phyloP scores from a whole-genome alignment of 768 basidiomycete species.

The Pleurotus giganteus region DNA sequence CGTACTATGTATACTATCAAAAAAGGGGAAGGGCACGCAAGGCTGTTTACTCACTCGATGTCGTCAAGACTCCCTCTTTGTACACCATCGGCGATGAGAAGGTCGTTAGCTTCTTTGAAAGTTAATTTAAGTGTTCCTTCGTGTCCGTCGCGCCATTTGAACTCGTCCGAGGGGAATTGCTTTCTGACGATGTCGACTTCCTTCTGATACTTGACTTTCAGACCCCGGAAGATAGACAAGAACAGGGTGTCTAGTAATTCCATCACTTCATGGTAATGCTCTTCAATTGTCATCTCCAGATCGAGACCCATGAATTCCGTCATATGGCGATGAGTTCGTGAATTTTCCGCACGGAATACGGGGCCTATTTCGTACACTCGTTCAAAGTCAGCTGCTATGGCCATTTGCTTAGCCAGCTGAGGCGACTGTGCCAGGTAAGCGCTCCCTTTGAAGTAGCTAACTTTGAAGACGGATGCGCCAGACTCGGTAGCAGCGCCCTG shows the following conservation, averaged over 20 bases:
- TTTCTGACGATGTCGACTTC: constrained; percentile 81
- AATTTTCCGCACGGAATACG: constrained; percentile 97
- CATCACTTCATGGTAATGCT: constrained; percentile 98
- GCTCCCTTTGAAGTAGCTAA: constrained; percentile 92
- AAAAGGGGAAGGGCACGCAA: constrained; percentile 12
- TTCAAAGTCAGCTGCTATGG: constrained; percentile 97
- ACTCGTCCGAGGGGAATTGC: constrained; percentile 95
- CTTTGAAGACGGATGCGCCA: constrained; percentile 97
- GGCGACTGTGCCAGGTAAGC: constrained; percentile 97
- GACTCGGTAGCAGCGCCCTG: constrained; percentile 97
- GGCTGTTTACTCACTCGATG: constrained; percentile 63
- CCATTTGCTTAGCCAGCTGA: constrained; percentile 98
- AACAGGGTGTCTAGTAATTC: constrained; percentile 88
- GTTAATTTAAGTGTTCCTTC: constrained; percentile 85
- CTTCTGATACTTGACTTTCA: constrained; percentile 70
- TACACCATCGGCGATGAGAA: constrained; percentile 86
- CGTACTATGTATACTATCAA: constrained; percentile 52
- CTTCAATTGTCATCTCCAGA: constrained; percentile 98
- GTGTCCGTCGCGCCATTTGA: constrained; percentile 89
- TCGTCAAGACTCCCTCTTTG: constrained; percentile 79
- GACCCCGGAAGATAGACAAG: constrained; percentile 80
- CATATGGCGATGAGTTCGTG: constrained; percentile 96
- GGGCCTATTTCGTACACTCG: constrained; percentile 96
- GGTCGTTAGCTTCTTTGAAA: constrained; percentile 84
- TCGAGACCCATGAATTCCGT: constrained; percentile 99